Evolutionary conservation across 768 basidiomycete genomes (phyloP).

Genomic region (Lenzites betulinus): DNA sequence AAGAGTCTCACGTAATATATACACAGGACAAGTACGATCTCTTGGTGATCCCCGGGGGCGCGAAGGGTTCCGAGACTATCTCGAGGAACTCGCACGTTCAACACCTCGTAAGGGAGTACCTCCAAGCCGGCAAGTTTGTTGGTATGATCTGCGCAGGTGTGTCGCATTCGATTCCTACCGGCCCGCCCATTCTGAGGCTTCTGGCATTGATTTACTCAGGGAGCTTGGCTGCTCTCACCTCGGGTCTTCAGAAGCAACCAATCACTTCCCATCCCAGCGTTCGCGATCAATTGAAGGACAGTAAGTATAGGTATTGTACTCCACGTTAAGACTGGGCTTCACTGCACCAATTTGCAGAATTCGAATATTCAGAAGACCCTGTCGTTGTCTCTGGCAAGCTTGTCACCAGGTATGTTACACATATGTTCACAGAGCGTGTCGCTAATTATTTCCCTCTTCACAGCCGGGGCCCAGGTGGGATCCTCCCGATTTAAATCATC

Average conservation of each 20-base stretch:
- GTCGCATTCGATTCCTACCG: slow-evolving; percentile 19
- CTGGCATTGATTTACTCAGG: slow-evolving; percentile 41
- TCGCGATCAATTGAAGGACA: slow-evolving; percentile 53
- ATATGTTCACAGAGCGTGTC: background rate
- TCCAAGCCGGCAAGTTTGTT: slow-evolving; percentile 57
- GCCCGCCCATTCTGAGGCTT: background rate
- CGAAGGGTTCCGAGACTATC: slow-evolving; percentile 76
- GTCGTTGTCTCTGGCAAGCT: slow-evolving; percentile 75
- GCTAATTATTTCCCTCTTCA: background rate
- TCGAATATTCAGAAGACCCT: slow-evolving; percentile 71
- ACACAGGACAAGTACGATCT: slow-evolving; percentile 67
- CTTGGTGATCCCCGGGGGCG: slow-evolving; percentile 76
- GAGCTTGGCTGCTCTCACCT: slow-evolving; percentile 65
- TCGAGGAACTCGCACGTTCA: slow-evolving; percentile 62
- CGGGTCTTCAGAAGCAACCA: slow-evolving; percentile 60
- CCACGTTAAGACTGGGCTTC: background rate
- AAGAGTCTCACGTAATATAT: background rate
- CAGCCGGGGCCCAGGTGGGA: slow-evolving; percentile 71
- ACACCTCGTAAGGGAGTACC: slow-evolving; percentile 57
- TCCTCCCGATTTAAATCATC: slow-evolving; percentile 20
- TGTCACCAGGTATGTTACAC: slow-evolving; percentile 66
- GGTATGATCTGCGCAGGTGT: slow-evolving; percentile 87
- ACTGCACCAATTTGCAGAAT: slow-evolving; percentile 45
- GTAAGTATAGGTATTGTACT: slow-evolving; percentile 34
- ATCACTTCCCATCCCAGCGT: slow-evolving; percentile 82